Evolutionary conservation across 768 basidiomycete genomes (phyloP).

Genomic region (Steccherinum ochraceum): DNA sequence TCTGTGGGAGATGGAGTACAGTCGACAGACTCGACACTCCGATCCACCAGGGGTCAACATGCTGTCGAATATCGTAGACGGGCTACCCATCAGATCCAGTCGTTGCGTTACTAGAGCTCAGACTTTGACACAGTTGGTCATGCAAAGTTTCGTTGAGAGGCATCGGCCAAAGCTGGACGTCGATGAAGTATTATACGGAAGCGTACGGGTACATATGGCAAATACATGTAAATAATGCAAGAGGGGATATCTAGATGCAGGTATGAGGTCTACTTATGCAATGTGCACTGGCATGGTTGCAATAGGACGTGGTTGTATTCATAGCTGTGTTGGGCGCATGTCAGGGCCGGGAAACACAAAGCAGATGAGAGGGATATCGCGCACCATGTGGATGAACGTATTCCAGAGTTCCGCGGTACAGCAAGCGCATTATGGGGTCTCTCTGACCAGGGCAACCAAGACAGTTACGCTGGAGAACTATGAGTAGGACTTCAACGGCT

Average conservation of each 20-base stretch:
- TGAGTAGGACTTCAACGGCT: no score
- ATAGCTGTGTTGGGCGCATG: not conserved
- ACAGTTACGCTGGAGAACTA: slow-evolving; percentile 54
- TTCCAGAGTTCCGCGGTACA: not conserved
- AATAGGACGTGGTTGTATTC: not conserved
- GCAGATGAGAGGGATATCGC: not conserved
- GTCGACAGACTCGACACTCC: no score
- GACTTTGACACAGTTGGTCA: no score
- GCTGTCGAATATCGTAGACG: no score
- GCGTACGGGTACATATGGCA: not conserved
- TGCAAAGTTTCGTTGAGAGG: slow-evolving; percentile 79
- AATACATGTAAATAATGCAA: not conserved
- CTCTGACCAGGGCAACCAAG: slow-evolving; percentile 60
- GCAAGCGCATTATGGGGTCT: slow-evolving; percentile 35
- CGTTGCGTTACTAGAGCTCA: no score
- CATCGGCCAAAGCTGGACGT: no score
- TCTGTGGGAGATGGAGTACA: no score
- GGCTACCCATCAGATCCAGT: no score
- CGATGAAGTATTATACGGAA: slow-evolving; percentile 1
- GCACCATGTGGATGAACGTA: not conserved
- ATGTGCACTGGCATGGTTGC: no score
- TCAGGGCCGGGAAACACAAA: not conserved
- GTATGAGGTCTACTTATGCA: no score
- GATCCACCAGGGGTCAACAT: no score
- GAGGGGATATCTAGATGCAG: not conserved